phyloP scores from a whole-genome alignment of 2,329 filamentous ascomycete species.

The Fusarium tjaetaba region DNA sequence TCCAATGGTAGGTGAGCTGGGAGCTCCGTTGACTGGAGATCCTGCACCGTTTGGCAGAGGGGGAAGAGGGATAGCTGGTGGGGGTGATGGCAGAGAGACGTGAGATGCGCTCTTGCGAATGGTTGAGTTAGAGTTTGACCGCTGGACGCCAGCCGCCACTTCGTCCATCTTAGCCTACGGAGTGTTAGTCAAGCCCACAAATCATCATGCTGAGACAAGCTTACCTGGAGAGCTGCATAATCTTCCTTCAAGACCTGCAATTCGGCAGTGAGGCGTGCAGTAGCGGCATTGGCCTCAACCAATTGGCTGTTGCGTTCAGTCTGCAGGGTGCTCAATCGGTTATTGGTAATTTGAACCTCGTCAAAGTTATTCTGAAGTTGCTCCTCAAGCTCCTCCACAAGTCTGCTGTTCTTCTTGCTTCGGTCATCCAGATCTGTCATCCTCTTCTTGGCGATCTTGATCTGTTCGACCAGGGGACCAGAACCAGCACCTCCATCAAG shows the following conservation, averaged over 20 bases:
- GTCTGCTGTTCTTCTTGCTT: slow-evolving; percentile 90
- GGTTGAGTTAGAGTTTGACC: slow-evolving; percentile 73
- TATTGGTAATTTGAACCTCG: slow-evolving; percentile 84
- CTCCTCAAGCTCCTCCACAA: slow-evolving; percentile 96
- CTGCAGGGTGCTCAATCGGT: slow-evolving; percentile 85
- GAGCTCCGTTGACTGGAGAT: slow-evolving; percentile 55
- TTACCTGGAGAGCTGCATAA: slow-evolving; percentile 81
- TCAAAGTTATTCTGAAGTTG: slow-evolving; percentile 96
- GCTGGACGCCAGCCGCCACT: slow-evolving; percentile 56
- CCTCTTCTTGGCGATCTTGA: slow-evolving; percentile 72
- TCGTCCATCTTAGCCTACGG: slow-evolving; percentile 70
- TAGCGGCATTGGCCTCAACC: slow-evolving; percentile 78
- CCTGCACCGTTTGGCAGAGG: slow-evolving; percentile 76
- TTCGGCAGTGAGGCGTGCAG: slow-evolving; percentile 71
- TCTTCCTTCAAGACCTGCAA: slow-evolving; percentile 74
- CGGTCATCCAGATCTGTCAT: slow-evolving; percentile 69
- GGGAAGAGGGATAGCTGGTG: slow-evolving; percentile 94
- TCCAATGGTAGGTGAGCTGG: slow-evolving; percentile 64
- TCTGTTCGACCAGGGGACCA: slow-evolving; percentile 63
- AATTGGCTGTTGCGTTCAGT: slow-evolving; percentile 78
- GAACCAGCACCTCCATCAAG: slow-evolving; percentile 58
- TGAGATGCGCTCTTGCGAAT: slow-evolving; percentile 88
- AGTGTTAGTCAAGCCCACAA: slow-evolving; percentile 40
- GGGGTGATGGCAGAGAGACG: slow-evolving; percentile 87
- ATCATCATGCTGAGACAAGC: slow-evolving; percentile 38